Evolutionary conservation across 305 asterid genomes (phyloP).

Genomic region (Fraxinus platypoda): DNA sequence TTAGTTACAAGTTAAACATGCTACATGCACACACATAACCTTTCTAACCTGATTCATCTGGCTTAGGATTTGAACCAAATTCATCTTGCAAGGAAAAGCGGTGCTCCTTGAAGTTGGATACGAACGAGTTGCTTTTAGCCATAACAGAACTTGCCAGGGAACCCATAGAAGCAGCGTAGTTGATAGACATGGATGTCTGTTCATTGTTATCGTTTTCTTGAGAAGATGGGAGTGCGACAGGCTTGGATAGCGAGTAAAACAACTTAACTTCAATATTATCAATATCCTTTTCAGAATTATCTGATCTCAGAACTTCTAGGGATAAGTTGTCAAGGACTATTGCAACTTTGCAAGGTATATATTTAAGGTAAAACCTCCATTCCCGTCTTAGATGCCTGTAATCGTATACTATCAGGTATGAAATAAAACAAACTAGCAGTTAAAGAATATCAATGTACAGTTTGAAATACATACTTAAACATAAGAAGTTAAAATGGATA

Average conservation of each 20-base stretch:
- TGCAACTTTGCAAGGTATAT: conserved; percentile 67
- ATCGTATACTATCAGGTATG: conserved; percentile 18
- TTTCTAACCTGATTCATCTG: conserved; percentile 52
- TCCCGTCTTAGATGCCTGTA: conserved; percentile 70
- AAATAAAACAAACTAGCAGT: conserved; percentile 5
- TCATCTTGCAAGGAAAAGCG: conserved; percentile 35
- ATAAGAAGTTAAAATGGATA: background rate
- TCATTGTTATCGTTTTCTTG: conserved; percentile 38
- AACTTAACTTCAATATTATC: conserved; percentile 42
- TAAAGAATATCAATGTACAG: background rate
- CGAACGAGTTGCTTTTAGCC: conserved; percentile 29
- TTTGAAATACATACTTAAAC: background rate
- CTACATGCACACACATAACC: background rate
- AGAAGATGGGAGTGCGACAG: conserved; percentile 45
- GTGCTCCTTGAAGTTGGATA: conserved; percentile 34
- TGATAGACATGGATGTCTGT: conserved; percentile 32
- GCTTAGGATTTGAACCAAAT: conserved; percentile 27
- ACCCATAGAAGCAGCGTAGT: conserved; percentile 26
- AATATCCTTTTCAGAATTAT: conserved; percentile 31
- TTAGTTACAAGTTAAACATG: background rate
- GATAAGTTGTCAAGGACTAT: conserved; percentile 47
- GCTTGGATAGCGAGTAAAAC: conserved; percentile 51
- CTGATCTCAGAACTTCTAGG: conserved; percentile 37
- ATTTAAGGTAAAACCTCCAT: conserved; percentile 53
- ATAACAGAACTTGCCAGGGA: conserved; percentile 41